phyloP scores from a whole-genome alignment of 225 moss, liverwort and hornwort species.

The Pseudoscleropodium purum region DNA sequence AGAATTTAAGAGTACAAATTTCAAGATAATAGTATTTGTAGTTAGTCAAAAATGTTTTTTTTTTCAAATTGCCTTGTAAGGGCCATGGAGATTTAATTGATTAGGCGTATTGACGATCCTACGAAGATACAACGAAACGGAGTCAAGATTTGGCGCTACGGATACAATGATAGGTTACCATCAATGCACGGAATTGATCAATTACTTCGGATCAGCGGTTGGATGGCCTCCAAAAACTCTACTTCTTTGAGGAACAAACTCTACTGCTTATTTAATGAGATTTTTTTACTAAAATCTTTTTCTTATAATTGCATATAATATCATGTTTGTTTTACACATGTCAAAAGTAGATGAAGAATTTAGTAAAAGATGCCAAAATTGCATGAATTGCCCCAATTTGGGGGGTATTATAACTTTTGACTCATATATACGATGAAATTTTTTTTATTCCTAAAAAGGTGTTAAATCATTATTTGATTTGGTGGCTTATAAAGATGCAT shows the following conservation, averaged over 20 bases:
- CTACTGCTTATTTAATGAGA: too few relatives aligned
- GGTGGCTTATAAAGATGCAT: background rate
- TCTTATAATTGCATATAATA: too few relatives aligned
- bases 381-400: background rate
- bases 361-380: background rate
- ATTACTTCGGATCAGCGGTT: too few relatives aligned
- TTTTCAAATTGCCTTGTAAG: background rate
- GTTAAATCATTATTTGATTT: background rate
- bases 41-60: background rate
- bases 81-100: too few relatives aligned
- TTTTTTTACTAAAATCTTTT: background rate
- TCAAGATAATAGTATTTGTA: background rate
- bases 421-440: fast-evolving
- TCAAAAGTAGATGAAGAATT: background rate
- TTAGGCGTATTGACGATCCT: too few relatives aligned
- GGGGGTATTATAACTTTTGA: fast-evolving
- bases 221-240: too few relatives aligned
- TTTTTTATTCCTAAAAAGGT: background rate
- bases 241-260: too few relatives aligned
- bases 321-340: background rate
- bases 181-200: too few relatives aligned
- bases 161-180: too few relatives aligned
- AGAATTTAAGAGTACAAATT: background rate
- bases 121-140: too few relatives aligned
- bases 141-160: too few relatives aligned